Evolutionary conservation across 176 grass and related monocot genomes (phyloP).

Genomic region (Tuctoria greenei): DNA sequence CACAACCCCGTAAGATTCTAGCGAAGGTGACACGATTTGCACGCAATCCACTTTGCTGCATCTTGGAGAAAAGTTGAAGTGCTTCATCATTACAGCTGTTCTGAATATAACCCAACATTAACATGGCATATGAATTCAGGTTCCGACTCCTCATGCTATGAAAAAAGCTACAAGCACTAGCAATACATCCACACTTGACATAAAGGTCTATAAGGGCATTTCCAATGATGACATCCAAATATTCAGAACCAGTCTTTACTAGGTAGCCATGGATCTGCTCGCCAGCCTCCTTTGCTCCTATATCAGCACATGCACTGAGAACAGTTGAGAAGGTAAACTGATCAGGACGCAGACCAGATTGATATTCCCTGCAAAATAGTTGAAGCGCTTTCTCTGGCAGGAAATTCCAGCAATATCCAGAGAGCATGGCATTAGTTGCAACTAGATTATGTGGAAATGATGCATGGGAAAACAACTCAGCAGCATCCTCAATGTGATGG

Average conservation of each 20-base stretch:
- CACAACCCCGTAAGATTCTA: constrained; percentile 76
- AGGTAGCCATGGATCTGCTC: constrained; percentile 77
- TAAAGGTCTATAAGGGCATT: constrained; percentile 86
- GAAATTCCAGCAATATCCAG: constrained; percentile 77
- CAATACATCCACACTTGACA: constrained; percentile 72
- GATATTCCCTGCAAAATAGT: constrained; percentile 66
- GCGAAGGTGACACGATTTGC: constrained; percentile 69
- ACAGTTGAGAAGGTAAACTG: constrained; percentile 75
- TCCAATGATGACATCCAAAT: constrained; percentile 63
- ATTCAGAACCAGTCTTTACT: constrained; percentile 71
- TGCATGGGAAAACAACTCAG: constrained; percentile 52
- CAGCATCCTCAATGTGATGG: constrained; percentile 46
- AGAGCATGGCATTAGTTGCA: constrained; percentile 70
- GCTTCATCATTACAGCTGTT: constrained; percentile 68
- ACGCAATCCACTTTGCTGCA: constrained; percentile 75
- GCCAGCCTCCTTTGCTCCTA: constrained; percentile 60
- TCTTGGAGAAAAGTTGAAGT: constrained; percentile 69
- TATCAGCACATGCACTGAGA: constrained; percentile 73
- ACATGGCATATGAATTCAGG: constrained; percentile 77
- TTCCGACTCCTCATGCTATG: constrained; percentile 76
- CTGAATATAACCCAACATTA: constrained; percentile 77
- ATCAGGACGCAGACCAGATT: constrained; percentile 63
- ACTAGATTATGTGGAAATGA: constrained; percentile 47
- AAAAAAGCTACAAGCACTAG: constrained; percentile 78
- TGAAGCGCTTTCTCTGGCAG: constrained; percentile 66